phyloP scores from a whole-genome alignment of 2,329 filamentous ascomycete genomes.

The Nemania bipapillata region DNA sequence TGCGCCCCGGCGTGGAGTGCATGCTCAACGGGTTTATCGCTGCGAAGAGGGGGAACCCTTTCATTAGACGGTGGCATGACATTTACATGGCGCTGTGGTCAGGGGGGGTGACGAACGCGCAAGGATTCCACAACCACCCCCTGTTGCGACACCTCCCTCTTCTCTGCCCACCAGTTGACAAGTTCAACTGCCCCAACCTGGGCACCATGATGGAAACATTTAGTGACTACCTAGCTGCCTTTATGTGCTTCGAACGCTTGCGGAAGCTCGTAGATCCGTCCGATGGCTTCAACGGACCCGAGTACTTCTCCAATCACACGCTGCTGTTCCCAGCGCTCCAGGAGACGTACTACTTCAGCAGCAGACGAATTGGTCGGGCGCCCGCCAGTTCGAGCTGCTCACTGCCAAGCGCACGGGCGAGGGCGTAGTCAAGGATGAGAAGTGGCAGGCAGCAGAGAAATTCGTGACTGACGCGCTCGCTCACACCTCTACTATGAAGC shows the following conservation, averaged over 20 bases:
- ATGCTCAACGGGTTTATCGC: constrained; percentile 58
- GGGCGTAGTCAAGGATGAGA: constrained; percentile 44
- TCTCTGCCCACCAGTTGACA: constrained; percentile 42
- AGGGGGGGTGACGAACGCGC: constrained; percentile 48
- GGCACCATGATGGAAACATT: constrained; percentile 45
- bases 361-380: constrained; percentile 49
- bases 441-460: constrained; percentile 47
- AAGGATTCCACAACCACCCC: constrained; percentile 51
- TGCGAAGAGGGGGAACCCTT: constrained; percentile 55
- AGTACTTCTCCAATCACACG: constrained; percentile 51
- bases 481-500: constrained; percentile 51
- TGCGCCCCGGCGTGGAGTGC: constrained; percentile 44
- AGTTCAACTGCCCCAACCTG: constrained; percentile 43
- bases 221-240: constrained; percentile 51
- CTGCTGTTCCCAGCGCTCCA: constrained; percentile 49
- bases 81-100: constrained; percentile 54
- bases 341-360: constrained; percentile 50
- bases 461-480: constrained; percentile 50
- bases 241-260: constrained; percentile 49
- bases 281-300: constrained; percentile 52
- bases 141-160: constrained; percentile 48
- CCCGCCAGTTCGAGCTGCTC: constrained; percentile 50
- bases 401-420: constrained; percentile 43
- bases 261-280: constrained; percentile 51
- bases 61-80: constrained; percentile 58